Conservation (phyloP, 106 monocot genomes). For the Apostasia ramifera region DNA sequence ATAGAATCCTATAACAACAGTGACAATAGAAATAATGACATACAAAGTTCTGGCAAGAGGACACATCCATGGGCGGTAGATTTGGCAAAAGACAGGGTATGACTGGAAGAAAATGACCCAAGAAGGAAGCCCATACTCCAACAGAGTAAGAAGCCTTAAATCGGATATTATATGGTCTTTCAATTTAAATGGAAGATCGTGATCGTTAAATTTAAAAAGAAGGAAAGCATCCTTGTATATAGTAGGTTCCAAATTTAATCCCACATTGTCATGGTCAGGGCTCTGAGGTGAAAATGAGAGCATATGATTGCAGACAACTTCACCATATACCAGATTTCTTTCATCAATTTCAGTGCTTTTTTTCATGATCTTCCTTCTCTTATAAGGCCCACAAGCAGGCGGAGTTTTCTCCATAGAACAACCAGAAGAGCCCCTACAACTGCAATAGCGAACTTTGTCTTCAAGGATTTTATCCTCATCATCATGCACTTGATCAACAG, state of each 20-base stretch:
- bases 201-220: constrained; percentile 77
- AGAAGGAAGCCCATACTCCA: constrained; percentile 95
- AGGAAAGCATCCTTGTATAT: constrained; percentile 73
- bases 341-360: constrained; percentile 25
- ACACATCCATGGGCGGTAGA: constrained; percentile 98
- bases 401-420: constrained; percentile 17
- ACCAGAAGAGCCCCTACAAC: constrained; percentile 5
- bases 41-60: constrained; percentile 73
- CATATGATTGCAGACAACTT: constrained; percentile 40
- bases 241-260: constrained; percentile 29
- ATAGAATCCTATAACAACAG: constrained; percentile 97
- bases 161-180: constrained; percentile 76
- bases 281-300: constrained; percentile 29
- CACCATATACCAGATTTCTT: constrained; percentile 22
- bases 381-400: constrained; percentile 57
- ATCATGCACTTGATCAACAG: constrained; percentile 5
- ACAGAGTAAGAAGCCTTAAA: constrained; percentile 59
- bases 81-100: constrained; percentile 79
- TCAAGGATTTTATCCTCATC: constrained; percentile 16
- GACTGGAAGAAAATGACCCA: constrained; percentile 98
- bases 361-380: constrained; percentile 75
- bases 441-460: constrained; percentile 9
- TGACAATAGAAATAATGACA: constrained; percentile 63
- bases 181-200: constrained; percentile 77
- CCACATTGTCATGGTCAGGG: constrained; percentile 19